Evolutionary conservation across 768 basidiomycete species (phyloP).

Genomic region (Hydnomerulius pinastri): DNA sequence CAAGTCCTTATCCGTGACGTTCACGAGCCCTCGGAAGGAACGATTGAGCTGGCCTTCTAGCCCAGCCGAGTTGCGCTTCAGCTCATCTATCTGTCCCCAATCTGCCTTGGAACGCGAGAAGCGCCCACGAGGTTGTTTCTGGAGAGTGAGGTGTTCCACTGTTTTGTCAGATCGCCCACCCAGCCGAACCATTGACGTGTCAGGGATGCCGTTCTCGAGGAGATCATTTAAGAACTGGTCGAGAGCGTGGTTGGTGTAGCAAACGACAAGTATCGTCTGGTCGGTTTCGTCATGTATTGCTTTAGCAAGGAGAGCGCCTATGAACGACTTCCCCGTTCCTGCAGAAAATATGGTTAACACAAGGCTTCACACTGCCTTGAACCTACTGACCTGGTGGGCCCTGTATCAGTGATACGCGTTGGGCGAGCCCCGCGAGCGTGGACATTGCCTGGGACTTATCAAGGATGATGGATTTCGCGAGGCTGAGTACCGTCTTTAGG

Average conservation of each 20-base stretch:
- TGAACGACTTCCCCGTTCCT: conserved; percentile 79
- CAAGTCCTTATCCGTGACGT: conserved; percentile 31
- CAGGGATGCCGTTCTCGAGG: conserved; percentile 57
- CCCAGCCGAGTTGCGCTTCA: conserved; percentile 28
- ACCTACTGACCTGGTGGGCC: conserved; percentile 63
- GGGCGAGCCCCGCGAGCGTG: conserved; percentile 54
- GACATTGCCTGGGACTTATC: conserved; percentile 52
- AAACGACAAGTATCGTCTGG: conserved; percentile 63
- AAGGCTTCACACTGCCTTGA: neutral
- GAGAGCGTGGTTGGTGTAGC: conserved; percentile 75
- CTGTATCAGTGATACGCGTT: conserved; percentile 63
- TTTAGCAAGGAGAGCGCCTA: conserved; percentile 68
- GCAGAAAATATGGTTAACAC: neutral
- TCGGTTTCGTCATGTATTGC: conserved; percentile 49
- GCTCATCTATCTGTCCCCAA: conserved; percentile 43
- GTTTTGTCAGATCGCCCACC: conserved; percentile 53
- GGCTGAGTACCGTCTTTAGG: conserved; percentile 39
- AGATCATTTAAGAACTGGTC: conserved; percentile 70
- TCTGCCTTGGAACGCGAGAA: conserved; percentile 32
- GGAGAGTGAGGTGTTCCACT: conserved; percentile 50
- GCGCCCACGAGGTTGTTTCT: conserved; percentile 36
- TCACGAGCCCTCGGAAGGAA: conserved; percentile 33
- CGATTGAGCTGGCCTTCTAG: conserved; percentile 26
- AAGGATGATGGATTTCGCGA: conserved; percentile 43
- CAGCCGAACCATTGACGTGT: conserved; percentile 52